phyloP scores from a whole-genome alignment of 306 rosid species.

The Ormosia semicastrata region DNA sequence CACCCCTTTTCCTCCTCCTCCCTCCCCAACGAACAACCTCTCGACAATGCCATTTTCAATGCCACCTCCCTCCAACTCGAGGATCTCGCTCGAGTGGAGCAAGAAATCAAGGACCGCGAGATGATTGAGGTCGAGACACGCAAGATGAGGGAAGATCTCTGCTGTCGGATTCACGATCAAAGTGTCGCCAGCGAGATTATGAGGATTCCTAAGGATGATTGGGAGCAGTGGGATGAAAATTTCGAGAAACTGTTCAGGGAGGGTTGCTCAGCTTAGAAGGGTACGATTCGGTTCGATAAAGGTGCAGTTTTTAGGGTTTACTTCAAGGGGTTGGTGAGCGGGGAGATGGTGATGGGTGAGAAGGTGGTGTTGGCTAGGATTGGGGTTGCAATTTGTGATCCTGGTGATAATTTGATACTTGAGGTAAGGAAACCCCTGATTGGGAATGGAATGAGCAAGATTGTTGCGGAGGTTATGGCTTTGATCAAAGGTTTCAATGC shows the following conservation, averaged over 20 bases:
- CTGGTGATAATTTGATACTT: slow-evolving; percentile 34
- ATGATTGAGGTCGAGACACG: slow-evolving; percentile 35
- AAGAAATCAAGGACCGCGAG: slow-evolving; percentile 36
- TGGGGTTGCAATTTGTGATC: slow-evolving; percentile 68
- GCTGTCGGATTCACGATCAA: slow-evolving; percentile 50
- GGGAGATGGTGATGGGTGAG: slow-evolving; percentile 37
- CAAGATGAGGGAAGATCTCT: slow-evolving; percentile 35
- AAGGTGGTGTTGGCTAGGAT: slow-evolving; percentile 45
- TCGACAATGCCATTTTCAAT: neutral
- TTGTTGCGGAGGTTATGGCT: slow-evolving; percentile 54
- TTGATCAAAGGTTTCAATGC: slow-evolving; percentile 65
- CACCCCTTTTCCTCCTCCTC: slow-evolving; percentile 39
- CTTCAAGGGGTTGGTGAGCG: slow-evolving; percentile 62
- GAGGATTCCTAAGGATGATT: slow-evolving; percentile 38
- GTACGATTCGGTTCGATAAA: neutral
- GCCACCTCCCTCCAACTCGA: slow-evolving; percentile 9
- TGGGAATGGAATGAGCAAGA: slow-evolving; percentile 42
- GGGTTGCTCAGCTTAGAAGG: slow-evolving; percentile 31
- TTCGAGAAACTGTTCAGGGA: slow-evolving; percentile 51
- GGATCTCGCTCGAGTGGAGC: slow-evolving; percentile 28
- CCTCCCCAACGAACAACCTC: slow-evolving; percentile 22
- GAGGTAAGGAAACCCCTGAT: slow-evolving; percentile 40
- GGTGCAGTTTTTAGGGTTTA: slow-evolving; percentile 47
- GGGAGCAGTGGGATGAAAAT: slow-evolving; percentile 36
- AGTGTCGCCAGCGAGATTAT: slow-evolving; percentile 41